These are phyloP conservation scores for Solanum arcanum DNA, from an alignment of 257 asterid species.

Conservation along the genomic window DNA sequence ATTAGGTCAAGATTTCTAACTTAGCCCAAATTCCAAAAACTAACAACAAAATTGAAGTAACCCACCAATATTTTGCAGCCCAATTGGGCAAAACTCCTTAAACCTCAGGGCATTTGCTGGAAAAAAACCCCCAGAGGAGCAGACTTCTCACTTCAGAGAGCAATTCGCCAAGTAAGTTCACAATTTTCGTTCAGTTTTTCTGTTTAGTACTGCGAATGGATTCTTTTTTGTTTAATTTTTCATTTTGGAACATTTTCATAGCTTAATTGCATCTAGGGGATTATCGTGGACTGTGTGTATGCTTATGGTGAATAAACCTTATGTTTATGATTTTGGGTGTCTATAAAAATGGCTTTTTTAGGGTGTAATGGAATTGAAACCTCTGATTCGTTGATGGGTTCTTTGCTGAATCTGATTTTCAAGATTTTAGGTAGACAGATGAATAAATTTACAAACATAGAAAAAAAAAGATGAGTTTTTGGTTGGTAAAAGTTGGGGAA, in stretches of 20 bases:
- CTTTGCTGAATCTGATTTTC: neutral
- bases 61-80: neutral
- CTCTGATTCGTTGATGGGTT: neutral
- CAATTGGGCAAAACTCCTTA: neutral
- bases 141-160: neutral
- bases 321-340: neutral
- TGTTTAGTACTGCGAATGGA: neutral
- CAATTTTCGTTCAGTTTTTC: neutral
- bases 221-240: neutral
- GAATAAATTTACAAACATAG: neutral
- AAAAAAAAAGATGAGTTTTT: neutral
- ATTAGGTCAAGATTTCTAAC: neutral
- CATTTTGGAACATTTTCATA: neutral
- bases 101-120: neutral
- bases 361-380: neutral
- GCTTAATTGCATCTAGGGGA: neutral
- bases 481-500: neutral
- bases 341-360: neutral
- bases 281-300: neutral
- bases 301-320: neutral
- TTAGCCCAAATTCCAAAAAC: neutral
- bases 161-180: neutral
- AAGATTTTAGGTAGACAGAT: neutral
- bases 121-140: neutral
- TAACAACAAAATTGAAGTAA: neutral